A percentile compares a stretch with the other conserved stretches of the same genome.
These are phyloP conservation scores for Leccinum brunneo-olivaceum DNA, from an alignment of 1,284 basidiomycete species.

Conservation along the genomic window DNA sequence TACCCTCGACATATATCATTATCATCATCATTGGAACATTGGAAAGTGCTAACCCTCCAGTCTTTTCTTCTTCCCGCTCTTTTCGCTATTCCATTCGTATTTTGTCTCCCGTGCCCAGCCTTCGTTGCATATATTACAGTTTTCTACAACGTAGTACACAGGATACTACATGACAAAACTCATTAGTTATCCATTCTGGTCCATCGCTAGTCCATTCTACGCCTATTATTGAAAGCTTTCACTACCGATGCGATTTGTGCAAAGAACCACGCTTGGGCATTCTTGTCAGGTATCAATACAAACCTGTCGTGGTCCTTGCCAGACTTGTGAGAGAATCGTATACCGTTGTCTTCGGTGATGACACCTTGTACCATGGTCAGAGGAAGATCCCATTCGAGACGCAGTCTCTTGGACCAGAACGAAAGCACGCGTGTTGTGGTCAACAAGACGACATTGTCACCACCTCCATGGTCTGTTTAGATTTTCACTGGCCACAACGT, in stretches of 20 bases:
- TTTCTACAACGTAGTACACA: conserved; percentile 17
- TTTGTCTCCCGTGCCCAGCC: conserved; percentile 18
- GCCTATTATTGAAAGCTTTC: conserved; percentile 63
- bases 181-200: conserved; percentile 11
- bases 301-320: conserved; percentile 70
- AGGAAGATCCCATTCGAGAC: conserved; percentile 88
- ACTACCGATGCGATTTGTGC: conserved; percentile 66
- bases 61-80: conserved; percentile 19
- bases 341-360: conserved; percentile 83
- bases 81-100: conserved; percentile 20
- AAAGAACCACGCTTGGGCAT: conserved; percentile 74
- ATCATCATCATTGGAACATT: conserved; percentile 5
- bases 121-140: conserved; percentile 25
- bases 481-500: conserved; percentile 10
- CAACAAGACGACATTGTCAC: conserved; percentile 80
- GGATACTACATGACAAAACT: conserved; percentile 19
- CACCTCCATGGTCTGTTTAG: conserved; percentile 62
- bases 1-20: conserved; percentile 9
- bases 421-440: conserved; percentile 76
- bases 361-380: conserved; percentile 85
- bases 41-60: conserved; percentile 14
- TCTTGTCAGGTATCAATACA: conserved; percentile 69
- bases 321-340: conserved; percentile 76
- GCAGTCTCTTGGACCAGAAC: conserved; percentile 82
- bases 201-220: conserved; percentile 55